These are phyloP conservation scores for Wickerhamomyces sp. DNA, from an alignment of 1,139 yeast species.

Conservation along the genomic window DNA sequence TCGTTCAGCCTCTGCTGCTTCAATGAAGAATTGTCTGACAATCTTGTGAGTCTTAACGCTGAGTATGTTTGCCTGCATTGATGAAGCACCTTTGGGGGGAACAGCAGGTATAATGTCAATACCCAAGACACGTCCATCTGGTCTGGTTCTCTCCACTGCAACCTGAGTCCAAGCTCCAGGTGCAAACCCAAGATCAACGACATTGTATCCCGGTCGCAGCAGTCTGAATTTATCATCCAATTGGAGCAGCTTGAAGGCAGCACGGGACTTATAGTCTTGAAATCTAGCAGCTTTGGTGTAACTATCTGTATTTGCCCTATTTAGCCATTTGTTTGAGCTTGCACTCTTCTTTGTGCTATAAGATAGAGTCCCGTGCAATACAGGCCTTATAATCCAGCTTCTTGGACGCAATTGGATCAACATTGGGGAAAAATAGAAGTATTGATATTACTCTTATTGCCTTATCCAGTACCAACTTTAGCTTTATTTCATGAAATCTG, in stretches of 20 bases:
- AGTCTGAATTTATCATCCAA: conserved; percentile 59
- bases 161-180: conserved; percentile 97
- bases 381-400: conserved; percentile 1
- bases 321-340: conserved; percentile 63
- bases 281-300: conserved; percentile 63
- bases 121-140: conserved; percentile 69
- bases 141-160: conserved; percentile 52
- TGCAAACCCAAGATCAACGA: conserved; percentile 87
- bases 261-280: conserved; percentile 69
- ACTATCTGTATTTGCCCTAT: conserved; percentile 59
- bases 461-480: no score
- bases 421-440: no score
- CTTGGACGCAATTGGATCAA: background rate
- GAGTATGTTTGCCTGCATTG: conserved; percentile 83
- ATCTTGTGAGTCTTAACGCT: conserved; percentile 60
- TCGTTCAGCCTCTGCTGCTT: conserved; percentile 2
- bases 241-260: conserved; percentile 81
- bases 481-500: no score
- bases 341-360: conserved; percentile 18
- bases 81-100: conserved; percentile 76
- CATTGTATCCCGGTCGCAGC: conserved; percentile 51
- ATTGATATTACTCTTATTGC: no score
- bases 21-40: conserved; percentile 48
- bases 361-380: conserved; percentile 6
- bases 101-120: conserved; percentile 74